Percentiles rank a stretch among this genome's conserved stretches.
Conservation (phyloP, 2,329 filamentous ascomycete genomes). For the Cryphonectria japonica region DNA sequence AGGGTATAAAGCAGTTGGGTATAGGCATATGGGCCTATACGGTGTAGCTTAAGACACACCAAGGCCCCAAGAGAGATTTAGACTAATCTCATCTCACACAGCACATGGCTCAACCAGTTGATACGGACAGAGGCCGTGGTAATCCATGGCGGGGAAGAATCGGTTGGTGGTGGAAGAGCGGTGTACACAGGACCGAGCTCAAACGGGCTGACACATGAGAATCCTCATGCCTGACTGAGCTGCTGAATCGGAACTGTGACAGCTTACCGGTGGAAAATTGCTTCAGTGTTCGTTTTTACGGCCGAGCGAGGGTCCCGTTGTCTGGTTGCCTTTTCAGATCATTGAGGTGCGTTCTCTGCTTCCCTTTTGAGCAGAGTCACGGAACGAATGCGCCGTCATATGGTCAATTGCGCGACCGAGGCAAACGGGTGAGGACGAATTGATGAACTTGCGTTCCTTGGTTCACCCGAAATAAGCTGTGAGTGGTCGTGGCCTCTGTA, state of each 20-base stretch:
- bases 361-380: not conserved
- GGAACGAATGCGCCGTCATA: not conserved
- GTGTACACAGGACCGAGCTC: not conserved
- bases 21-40: constrained; percentile 22
- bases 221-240: not conserved
- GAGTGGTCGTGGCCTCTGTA: not conserved
- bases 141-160: not conserved
- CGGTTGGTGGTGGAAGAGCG: constrained; percentile 3
- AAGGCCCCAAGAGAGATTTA: constrained; percentile 12
- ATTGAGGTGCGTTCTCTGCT: not conserved
- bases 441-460: not conserved
- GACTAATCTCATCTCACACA: constrained; percentile 4
- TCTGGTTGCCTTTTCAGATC: not conserved
- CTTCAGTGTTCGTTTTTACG: not conserved
- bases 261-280: not conserved
- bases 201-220: not conserved
- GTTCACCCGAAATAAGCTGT: not conserved
- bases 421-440: not conserved
- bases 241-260: not conserved
- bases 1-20: constrained; percentile 18
- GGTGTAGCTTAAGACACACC: constrained; percentile 11
- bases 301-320: not conserved
- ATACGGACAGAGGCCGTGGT: not conserved
- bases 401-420: not conserved
- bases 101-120: not conserved